Conservation (phyloP, 2,329 filamentous ascomycete species). For the Grosmannia huntii region DNA sequence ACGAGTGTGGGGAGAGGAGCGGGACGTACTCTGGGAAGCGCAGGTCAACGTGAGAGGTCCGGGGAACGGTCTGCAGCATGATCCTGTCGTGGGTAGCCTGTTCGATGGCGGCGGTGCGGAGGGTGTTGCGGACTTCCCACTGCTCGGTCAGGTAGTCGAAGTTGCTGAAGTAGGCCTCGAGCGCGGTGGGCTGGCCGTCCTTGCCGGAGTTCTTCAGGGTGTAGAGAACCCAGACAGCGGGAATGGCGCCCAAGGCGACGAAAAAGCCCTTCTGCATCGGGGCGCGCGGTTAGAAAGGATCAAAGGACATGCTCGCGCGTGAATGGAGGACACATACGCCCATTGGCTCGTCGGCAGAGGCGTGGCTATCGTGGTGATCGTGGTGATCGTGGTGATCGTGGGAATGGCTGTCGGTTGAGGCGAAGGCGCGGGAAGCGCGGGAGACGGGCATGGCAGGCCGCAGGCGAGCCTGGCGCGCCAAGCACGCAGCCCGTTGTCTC, state of each 20-base stretch:
- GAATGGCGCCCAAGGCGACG: conserved; percentile 30
- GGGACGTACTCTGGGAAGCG: conserved; percentile 43
- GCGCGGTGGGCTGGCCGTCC: conserved; percentile 35
- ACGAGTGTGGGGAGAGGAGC: too few relatives aligned
- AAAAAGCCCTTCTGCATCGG: conserved; percentile 35
- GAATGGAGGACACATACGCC: conserved; percentile 32
- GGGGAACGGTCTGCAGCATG: conserved; percentile 34
- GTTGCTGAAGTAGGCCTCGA: conserved; percentile 33
- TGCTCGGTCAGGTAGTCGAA: conserved; percentile 33
- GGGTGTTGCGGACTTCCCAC: conserved; percentile 38
- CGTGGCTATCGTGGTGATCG: conserved; percentile 23
- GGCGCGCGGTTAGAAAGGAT: neutral
- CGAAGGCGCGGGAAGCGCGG: conserved; percentile 34
- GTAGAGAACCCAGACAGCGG: conserved; percentile 32
- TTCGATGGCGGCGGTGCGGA: conserved; percentile 38
- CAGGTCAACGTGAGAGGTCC: conserved; percentile 36
- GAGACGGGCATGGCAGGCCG: conserved; percentile 17
- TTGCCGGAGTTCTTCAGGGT: conserved; percentile 32
- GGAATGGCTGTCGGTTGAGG: conserved; percentile 23
- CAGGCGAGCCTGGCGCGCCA: conserved; percentile 21
- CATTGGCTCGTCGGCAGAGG: conserved; percentile 36
- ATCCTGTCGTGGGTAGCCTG: conserved; percentile 46
- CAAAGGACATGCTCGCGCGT: neutral
- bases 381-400: conserved; percentile 8
- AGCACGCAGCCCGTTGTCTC: conserved; percentile 22